Evolutionary conservation across 495 filamentous ascomycete genomes (phyloP).

Genomic region (Penicillium coprophilum): DNA sequence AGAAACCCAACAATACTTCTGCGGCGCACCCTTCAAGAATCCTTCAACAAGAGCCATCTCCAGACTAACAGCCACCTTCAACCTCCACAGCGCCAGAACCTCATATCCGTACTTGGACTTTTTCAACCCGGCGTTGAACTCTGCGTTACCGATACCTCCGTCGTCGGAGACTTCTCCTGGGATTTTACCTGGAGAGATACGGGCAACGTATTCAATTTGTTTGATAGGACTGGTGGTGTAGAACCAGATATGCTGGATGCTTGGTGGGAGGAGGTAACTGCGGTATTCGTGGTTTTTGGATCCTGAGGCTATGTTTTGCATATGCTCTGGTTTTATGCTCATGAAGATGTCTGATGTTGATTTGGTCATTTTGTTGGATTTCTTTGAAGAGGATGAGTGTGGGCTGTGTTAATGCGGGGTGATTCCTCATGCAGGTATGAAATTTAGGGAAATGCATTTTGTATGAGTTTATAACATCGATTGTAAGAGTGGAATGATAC

Average conservation of each 20-base stretch:
- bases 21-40: conserved; percentile 27
- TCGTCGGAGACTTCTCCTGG: conserved; percentile 37
- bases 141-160: conserved; percentile 38
- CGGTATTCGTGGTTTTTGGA: conserved; percentile 44
- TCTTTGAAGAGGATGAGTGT: background rate
- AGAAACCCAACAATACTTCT: conserved; percentile 32
- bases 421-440: background rate
- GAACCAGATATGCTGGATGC: conserved; percentile 35
- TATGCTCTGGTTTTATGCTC: conserved; percentile 36
- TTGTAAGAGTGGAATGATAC: background rate
- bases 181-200: conserved; percentile 20
- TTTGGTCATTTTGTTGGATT: background rate
- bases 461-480: background rate
- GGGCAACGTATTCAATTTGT: conserved; percentile 22
- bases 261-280: conserved; percentile 33
- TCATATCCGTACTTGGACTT: conserved; percentile 38
- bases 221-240: conserved; percentile 32
- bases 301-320: conserved; percentile 32
- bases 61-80: conserved; percentile 30
- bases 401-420: background rate
- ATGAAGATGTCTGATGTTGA: conserved; percentile 31
- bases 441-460: background rate
- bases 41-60: conserved; percentile 26
- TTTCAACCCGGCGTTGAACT: conserved; percentile 41
- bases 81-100: conserved; percentile 32